Conservation (phyloP, 1,284 basidiomycete species). For the Ustilago shanxiensis region DNA sequence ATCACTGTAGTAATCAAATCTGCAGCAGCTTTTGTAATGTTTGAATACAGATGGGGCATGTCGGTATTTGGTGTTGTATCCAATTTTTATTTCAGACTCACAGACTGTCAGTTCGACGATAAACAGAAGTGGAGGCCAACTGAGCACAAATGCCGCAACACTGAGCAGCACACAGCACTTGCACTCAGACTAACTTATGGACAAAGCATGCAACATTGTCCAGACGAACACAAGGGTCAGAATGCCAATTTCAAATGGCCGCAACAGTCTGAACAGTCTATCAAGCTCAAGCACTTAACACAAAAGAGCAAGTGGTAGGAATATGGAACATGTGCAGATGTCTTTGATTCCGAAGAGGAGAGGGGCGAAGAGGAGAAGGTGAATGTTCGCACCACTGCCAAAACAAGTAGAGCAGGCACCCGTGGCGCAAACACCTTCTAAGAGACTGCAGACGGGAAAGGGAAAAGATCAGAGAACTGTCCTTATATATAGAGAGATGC, state of each 20-base stretch:
- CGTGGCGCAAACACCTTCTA: neutral
- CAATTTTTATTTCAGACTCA: neutral
- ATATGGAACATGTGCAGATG: neutral
- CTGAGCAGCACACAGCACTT: no score
- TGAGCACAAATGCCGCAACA: neutral
- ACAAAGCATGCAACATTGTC: no score
- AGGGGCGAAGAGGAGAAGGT: neutral
- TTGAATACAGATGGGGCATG: neutral
- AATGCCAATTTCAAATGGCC: no score
- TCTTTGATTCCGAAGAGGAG: neutral
- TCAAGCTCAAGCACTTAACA: no score
- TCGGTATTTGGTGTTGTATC: neutral
- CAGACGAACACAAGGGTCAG: no score
- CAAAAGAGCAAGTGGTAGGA: neutral
- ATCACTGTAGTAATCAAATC: neutral
- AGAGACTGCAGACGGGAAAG: neutral
- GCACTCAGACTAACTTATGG: no score
- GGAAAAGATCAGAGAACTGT: neutral
- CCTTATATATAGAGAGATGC: neutral
- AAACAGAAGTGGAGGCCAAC: neutral
- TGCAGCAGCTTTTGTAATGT: conserved; percentile 3
- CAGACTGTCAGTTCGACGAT: neutral
- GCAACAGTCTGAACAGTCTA: no score
- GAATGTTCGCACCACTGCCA: neutral
- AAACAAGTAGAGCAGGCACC: neutral